Evolutionary conservation across 2,329 filamentous ascomycete species (phyloP).

Genomic region (Achaetomium macrosporum): DNA sequence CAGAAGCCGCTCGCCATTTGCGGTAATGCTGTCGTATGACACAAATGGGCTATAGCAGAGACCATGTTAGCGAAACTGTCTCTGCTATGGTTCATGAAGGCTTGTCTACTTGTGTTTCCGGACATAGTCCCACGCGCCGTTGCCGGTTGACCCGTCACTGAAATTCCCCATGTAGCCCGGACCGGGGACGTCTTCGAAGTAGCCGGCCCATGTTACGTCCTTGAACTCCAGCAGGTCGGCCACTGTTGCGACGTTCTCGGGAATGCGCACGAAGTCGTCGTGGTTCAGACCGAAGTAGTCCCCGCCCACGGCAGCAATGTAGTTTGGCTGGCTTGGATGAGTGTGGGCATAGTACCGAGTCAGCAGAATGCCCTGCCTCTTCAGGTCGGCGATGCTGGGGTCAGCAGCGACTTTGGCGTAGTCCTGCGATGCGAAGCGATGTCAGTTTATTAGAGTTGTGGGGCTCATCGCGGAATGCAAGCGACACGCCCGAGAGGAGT

Average conservation of each 20-base stretch:
- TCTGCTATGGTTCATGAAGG: neutral
- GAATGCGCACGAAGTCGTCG: slow-evolving; percentile 39
- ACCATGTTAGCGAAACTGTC: neutral
- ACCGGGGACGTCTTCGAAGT: slow-evolving; percentile 41
- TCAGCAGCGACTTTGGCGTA: slow-evolving; percentile 37
- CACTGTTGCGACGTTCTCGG: slow-evolving; percentile 40
- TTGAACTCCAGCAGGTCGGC: slow-evolving; percentile 40
- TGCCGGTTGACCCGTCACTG: slow-evolving; percentile 31
- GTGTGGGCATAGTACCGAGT: slow-evolving; percentile 43
- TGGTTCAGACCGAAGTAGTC: slow-evolving; percentile 46
- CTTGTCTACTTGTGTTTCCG: slow-evolving; percentile 35
- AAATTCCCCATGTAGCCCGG: slow-evolving; percentile 42
- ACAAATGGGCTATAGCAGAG: slow-evolving; percentile 33
- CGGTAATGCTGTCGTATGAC: slow-evolving; percentile 37
- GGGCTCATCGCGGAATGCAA: slow-evolving; percentile 2
- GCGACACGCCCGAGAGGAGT: neutral
- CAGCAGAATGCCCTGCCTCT: slow-evolving; percentile 39
- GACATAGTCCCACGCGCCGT: slow-evolving; percentile 36
- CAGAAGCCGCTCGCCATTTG: slow-evolving; percentile 42
- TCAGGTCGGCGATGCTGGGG: slow-evolving; percentile 35
- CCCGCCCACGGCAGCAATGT: slow-evolving; percentile 40
- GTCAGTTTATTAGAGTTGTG: neutral
- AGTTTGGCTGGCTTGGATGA: slow-evolving; percentile 43
- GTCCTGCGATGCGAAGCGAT: slow-evolving; percentile 31
- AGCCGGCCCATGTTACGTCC: slow-evolving; percentile 38